phyloP scores from a whole-genome alignment of 345 rosid species.

The Ailanthus altissimus region DNA sequence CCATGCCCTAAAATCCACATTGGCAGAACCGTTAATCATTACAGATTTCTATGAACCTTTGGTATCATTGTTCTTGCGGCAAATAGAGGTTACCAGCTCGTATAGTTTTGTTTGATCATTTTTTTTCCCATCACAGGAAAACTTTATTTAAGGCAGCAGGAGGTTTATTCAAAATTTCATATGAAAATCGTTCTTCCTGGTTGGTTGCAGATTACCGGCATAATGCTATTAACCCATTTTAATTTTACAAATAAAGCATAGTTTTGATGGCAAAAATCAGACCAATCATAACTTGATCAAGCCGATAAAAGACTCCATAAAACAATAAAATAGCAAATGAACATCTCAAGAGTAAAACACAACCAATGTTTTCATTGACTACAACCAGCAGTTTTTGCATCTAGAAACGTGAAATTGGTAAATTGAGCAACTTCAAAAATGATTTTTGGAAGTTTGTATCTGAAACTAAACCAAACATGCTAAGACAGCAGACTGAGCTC shows the following conservation, averaged over 20 bases:
- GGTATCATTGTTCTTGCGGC: too few relatives aligned
- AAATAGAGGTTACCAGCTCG: too few relatives aligned
- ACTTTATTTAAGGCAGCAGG: too few relatives aligned
- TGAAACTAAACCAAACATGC: not conserved
- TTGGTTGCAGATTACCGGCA: not conserved
- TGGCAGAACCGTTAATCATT: too few relatives aligned
- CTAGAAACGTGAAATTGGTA: not conserved
- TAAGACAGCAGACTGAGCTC: not conserved
- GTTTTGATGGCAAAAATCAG: not conserved
- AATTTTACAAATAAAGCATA: too few relatives aligned
- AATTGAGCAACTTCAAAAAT: constrained; percentile 8
- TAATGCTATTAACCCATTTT: not conserved
- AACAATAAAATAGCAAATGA: not conserved
- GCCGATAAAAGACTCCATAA: not conserved
- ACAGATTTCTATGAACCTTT: too few relatives aligned
- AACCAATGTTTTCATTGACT: not conserved
- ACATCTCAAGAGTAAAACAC: not conserved
- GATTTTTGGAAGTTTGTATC: constrained; percentile 7
- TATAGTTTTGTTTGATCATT: too few relatives aligned
- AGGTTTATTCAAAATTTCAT: not conserved
- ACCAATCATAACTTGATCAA: not conserved
- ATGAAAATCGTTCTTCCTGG: not conserved
- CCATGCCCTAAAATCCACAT: too few relatives aligned
- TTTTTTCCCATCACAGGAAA: too few relatives aligned
- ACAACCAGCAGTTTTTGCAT: not conserved